Evolutionary conservation across 352 stramenopile genomes (phyloP), one percentile per base, ranked within the genome.

Genomic region (Phytophthora kernoviae): DNA sequence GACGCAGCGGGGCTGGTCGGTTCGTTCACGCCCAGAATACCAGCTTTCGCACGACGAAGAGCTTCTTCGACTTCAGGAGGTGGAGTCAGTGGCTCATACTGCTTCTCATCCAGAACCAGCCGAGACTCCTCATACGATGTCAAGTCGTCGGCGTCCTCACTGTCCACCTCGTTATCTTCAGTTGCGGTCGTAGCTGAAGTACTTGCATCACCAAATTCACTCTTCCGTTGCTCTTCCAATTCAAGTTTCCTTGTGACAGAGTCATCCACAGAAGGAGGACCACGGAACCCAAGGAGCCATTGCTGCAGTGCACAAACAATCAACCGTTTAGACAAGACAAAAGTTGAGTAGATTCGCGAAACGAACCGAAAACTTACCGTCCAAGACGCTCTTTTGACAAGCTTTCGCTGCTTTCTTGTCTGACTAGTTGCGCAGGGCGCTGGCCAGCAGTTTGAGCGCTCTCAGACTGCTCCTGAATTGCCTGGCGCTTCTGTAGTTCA

Each of bases 1-100:
- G 51, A 62, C 10, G 59, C 36, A 11, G 17, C 34, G 4, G 51
- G 34, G 34, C 32, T 58, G 1, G n/a, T 14, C 12, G 36, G 58
- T 15, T 70, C 49, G 44, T 45, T 50, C 39, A 5, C 49, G 53
- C 10, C 24, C 30, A 47, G 9, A 36, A 68, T 55, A 17, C 42
- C 45, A n/a, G 68, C 34, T 21, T 82, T 76, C 8, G 66, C 66
- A 20, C 60, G 68, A 24, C 58, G 64, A 41, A 84, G 67, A 48
- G 61, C 75, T 54, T 73, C 75, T 21, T 68, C 60, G 37, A 84
- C 68, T 42, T 82, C 75, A 37, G 75, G 72, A 7, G 75, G 73
- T 0, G 75, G 72, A 12, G 44, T 78, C 39, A 84, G 48, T 9
- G 54, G 57, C 36, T 81, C 55, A 48, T 80, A 68, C 22, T 47